A percentile compares a stretch with the other conserved stretches of the same genome.
phyloP scores from a whole-genome alignment of 305 asterid species.

The Andrographis paniculata region DNA sequence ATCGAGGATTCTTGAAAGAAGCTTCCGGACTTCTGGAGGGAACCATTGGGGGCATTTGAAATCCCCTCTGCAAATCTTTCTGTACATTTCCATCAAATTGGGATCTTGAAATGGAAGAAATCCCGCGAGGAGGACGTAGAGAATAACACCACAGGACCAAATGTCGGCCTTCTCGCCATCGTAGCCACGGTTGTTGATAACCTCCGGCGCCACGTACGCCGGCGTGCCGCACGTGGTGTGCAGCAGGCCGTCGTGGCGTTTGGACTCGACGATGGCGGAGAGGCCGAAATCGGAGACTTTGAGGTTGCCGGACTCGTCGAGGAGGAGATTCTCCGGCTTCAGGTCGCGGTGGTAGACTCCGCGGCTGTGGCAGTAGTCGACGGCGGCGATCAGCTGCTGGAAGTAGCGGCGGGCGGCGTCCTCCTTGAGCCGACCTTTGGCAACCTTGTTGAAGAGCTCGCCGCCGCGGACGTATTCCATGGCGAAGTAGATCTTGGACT shows the following conservation, averaged over 20 bases:
- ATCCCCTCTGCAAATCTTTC: constrained; percentile 32
- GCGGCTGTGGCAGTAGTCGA: constrained; percentile 1
- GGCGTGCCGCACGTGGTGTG: neutral
- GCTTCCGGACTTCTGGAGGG: constrained; percentile 33
- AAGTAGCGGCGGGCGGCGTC: neutral
- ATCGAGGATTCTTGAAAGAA: constrained; percentile 32
- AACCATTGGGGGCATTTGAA: constrained; percentile 47
- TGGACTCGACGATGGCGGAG: neutral
- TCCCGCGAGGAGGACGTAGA: constrained; percentile 35
- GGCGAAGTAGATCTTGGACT: neutral
- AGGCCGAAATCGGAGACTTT: neutral
- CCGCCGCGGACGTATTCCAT: neutral
- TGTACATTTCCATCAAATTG: constrained; percentile 36
- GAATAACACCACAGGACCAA: constrained; percentile 40
- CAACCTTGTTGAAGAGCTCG: too few species aligned
- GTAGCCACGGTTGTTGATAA: constrained; percentile 28
- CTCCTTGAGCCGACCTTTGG: neutral
- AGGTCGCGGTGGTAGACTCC: neutral
- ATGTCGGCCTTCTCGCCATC: constrained; percentile 41
- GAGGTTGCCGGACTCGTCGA: neutral
- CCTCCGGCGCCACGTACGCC: constrained; percentile 46
- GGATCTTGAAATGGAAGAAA: constrained; percentile 40
- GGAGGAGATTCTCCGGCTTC: neutral
- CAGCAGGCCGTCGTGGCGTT: neutral
- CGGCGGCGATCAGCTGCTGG: neutral